These are phyloP conservation scores for Cryptococcus jaspeensis DNA, from an alignment of 1,284 basidiomycete species.

Conservation along the genomic window DNA sequence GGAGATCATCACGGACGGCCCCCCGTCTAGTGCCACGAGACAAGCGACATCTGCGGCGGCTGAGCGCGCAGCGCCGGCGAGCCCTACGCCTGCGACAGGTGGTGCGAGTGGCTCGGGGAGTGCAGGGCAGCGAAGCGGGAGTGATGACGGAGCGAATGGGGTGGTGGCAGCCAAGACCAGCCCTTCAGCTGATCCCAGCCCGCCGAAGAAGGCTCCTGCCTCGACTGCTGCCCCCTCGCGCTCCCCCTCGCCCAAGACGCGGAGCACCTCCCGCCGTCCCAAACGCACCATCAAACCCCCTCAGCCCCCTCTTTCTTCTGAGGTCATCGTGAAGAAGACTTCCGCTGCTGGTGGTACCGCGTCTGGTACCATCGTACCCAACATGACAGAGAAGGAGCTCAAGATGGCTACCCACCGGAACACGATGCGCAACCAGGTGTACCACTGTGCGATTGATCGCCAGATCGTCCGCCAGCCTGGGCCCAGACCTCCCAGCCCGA, in stretches of 20 bases:
- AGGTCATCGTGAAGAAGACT: not conserved
- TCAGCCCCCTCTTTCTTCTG: not conserved
- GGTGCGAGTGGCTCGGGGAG: too few relatives aligned
- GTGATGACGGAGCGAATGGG: constrained; percentile 8
- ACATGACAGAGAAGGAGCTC: constrained; percentile 46
- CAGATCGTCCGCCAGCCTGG: constrained; percentile 67
- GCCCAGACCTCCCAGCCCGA: constrained; percentile 71
- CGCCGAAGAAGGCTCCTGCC: too few relatives aligned
- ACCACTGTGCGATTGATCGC: constrained; percentile 48
- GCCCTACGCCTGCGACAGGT: constrained; percentile 12
- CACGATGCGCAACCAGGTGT: constrained; percentile 46
- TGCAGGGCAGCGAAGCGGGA: constrained; percentile 20
- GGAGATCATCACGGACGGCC: constrained; percentile 2
- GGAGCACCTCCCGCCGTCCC: constrained; percentile 12
- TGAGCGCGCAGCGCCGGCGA: not conserved
- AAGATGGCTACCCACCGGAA: constrained; percentile 41
- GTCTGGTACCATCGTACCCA: constrained; percentile 19
- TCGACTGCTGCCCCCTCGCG: too few relatives aligned
- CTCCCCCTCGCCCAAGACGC: constrained; percentile 8
- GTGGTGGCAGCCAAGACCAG: too few relatives aligned
- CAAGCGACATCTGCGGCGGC: constrained; percentile 6
- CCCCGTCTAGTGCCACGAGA: constrained; percentile 15
- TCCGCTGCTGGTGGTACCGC: not conserved
- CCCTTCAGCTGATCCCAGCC: too few relatives aligned
- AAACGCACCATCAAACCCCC: constrained; percentile 23